A percentile compares a stretch with the other conserved stretches of the same genome.
Evolutionary conservation across 192 early-diverging fungal species (phyloP).

Genomic region (Radiomyces spectabilis): DNA sequence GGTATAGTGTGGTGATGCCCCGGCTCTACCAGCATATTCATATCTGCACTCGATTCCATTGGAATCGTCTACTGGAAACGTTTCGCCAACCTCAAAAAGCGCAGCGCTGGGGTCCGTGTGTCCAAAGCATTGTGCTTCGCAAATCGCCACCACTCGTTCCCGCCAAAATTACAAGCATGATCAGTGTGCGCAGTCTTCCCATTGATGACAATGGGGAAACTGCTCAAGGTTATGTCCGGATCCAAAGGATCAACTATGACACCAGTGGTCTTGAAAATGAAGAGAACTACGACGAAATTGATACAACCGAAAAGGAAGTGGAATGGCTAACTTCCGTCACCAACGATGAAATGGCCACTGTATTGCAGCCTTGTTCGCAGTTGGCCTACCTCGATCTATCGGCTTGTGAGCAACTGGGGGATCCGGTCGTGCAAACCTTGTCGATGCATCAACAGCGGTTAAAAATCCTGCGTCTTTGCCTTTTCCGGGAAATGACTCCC

Average conservation of each 20-base stretch:
- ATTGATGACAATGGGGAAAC: neutral
- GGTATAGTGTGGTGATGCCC: neutral
- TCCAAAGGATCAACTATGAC: neutral
- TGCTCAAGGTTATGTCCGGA: neutral
- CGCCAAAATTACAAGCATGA: neutral
- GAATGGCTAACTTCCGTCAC: conserved; percentile 12
- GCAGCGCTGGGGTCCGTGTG: neutral
- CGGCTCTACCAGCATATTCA: conserved; percentile 6
- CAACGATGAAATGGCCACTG: neutral
- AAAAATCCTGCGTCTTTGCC: too few species aligned
- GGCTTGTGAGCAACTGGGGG: neutral
- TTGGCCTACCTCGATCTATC: conserved; percentile 4
- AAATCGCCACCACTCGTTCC: neutral
- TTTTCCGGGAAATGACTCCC: too few species aligned
- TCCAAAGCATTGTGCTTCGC: conserved; percentile 3
- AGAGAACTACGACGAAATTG: conserved; percentile 16
- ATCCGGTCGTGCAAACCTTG: neutral
- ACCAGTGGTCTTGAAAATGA: conserved; percentile 7
- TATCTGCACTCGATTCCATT: conserved; percentile 10
- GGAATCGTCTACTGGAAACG: neutral
- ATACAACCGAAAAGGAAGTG: conserved; percentile 5
- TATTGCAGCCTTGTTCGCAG: neutral
- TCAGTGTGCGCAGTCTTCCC: neutral
- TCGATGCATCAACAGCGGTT: too few species aligned
- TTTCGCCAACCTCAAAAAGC: neutral